phyloP scores from a whole-genome alignment of 1,284 basidiomycete genomes.

The Sporisorium iseilematis-ciliati region DNA sequence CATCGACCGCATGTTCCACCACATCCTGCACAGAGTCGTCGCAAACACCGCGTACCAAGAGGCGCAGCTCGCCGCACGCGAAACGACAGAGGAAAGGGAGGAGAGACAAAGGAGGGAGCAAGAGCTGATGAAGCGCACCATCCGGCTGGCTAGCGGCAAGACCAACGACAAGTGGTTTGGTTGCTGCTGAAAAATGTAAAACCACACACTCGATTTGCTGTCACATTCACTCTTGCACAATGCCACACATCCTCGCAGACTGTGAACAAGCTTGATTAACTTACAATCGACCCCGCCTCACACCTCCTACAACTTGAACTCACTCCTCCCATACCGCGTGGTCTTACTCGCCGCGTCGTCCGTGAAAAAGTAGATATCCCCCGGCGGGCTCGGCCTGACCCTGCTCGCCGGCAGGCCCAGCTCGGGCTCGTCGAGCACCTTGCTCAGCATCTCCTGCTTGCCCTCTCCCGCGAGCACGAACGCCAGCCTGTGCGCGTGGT shows the following conservation, averaged over 20 bases:
- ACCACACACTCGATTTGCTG: neutral
- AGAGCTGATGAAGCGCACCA: slow-evolving; percentile 35
- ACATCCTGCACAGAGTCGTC: slow-evolving; percentile 48
- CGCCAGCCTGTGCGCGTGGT: slow-evolving; percentile 78
- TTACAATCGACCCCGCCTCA: neutral
- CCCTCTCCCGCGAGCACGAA: slow-evolving; percentile 88
- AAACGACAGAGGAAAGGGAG: neutral
- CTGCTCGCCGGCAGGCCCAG: slow-evolving; percentile 83
- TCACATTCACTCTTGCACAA: no score
- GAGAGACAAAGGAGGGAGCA: slow-evolving; percentile 8
- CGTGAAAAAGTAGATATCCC: slow-evolving; percentile 71
- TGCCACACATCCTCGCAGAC: no score
- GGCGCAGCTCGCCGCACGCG: neutral
- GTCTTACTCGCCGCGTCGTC: slow-evolving; percentile 61
- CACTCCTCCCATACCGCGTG: slow-evolving; percentile 52
- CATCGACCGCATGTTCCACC: slow-evolving; percentile 54
- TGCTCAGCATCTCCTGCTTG: slow-evolving; percentile 83
- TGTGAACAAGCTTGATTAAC: no score
- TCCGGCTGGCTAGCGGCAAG: slow-evolving; percentile 47
- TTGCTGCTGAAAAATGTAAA: slow-evolving; percentile 14
- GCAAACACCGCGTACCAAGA: slow-evolving; percentile 24
- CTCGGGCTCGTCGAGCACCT: slow-evolving; percentile 84
- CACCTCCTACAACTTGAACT: slow-evolving; percentile 51
- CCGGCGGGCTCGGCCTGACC: slow-evolving; percentile 83
- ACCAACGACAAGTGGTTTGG: slow-evolving; percentile 13